Conservation (phyloP, 2,329 filamentous ascomycete species). For the Mycosphaerella sp. region DNA sequence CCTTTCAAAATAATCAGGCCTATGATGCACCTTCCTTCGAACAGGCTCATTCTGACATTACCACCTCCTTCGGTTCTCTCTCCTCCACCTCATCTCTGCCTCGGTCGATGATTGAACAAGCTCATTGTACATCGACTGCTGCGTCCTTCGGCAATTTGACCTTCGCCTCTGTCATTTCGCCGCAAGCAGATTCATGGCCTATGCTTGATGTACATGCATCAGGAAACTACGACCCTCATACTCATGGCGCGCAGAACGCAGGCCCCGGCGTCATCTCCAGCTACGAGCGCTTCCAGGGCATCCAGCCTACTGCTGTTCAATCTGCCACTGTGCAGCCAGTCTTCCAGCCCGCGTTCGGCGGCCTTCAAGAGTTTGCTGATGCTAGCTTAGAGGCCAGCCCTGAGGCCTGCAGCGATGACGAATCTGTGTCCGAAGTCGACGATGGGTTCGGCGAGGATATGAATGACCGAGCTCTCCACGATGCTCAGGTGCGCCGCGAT, state of each 20-base stretch:
- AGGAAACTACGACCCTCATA: neutral
- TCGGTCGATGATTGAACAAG: neutral
- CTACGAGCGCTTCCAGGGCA: neutral
- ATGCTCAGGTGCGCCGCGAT: conserved; percentile 17
- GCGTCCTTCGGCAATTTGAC: conserved; percentile 4
- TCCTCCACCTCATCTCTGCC: neutral
- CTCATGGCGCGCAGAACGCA: neutral
- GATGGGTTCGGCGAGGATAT: conserved; percentile 8
- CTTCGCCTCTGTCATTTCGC: neutral
- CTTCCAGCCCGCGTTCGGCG: neutral
- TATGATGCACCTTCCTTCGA: neutral
- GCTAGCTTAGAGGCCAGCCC: conserved; percentile 1
- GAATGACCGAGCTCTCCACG: conserved; percentile 16
- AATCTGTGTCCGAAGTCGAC: conserved; percentile 2
- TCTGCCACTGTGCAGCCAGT: neutral
- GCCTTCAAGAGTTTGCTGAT: conserved; percentile 1
- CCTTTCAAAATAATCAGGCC: neutral
- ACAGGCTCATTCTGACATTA: neutral
- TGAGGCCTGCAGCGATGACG: conserved; percentile 4
- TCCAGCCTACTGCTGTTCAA: neutral
- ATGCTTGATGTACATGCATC: neutral
- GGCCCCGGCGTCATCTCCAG: neutral
- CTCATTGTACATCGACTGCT: neutral
- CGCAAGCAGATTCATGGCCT: conserved; percentile 1
- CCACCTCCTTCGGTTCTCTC: neutral